Conservation (phyloP, 2,329 filamentous ascomycete genomes). For the Venturia pyrina region DNA sequence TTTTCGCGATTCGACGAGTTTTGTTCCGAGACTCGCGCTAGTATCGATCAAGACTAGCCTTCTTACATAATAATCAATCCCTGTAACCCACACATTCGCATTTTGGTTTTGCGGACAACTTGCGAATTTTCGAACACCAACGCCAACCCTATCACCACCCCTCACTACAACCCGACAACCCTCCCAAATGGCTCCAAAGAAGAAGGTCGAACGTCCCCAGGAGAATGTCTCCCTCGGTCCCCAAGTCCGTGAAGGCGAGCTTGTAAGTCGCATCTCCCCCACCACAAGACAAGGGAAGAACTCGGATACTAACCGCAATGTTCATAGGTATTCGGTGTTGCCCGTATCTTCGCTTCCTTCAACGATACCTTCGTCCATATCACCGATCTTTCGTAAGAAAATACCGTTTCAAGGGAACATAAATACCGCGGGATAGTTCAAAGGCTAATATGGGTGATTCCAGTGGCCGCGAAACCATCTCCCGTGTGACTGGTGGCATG, state of each 20-base stretch:
- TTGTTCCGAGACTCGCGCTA: neutral
- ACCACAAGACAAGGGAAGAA: conserved; percentile 4
- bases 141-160: neutral
- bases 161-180: neutral
- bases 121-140: neutral
- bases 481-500: conserved; percentile 99
- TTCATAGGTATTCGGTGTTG: conserved; percentile 73
- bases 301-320: neutral
- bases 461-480: conserved; percentile 99
- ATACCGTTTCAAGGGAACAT: neutral
- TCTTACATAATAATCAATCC: neutral
- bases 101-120: neutral
- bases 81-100: neutral
- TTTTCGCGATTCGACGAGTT: neutral
- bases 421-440: neutral
- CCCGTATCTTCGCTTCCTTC: conserved; percentile 87
- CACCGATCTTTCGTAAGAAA: conserved; percentile 69
- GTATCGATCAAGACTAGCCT: neutral
- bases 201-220: conserved; percentile 61
- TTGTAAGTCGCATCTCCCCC: neutral
- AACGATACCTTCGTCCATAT: conserved; percentile 72
- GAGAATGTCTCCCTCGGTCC: conserved; percentile 99
- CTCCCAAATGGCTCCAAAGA: conserved; percentile 11
- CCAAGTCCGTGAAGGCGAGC: conserved; percentile 86
- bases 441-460: conserved; percentile 60